Evolutionary conservation across 1,284 basidiomycete genomes (phyloP).

Genomic region (Moesziomyces aphidis): DNA sequence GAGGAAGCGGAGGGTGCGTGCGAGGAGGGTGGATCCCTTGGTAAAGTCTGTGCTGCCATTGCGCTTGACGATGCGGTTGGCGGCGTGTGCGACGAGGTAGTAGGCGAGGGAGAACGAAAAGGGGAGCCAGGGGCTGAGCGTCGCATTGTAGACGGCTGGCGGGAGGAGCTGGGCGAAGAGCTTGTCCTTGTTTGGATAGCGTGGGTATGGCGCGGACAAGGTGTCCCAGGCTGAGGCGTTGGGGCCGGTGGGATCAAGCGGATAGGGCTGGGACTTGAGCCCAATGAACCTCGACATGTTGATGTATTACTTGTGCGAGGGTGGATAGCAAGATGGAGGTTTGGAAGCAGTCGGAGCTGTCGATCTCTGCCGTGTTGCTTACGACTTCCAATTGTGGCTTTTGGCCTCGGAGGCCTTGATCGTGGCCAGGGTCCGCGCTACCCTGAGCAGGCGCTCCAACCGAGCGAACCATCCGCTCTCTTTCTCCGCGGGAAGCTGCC

Average conservation of each 20-base stretch:
- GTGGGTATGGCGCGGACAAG: constrained; percentile 35
- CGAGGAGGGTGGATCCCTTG: constrained; percentile 19
- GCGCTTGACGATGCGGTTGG: constrained; percentile 36
- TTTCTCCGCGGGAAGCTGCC: constrained; percentile 7
- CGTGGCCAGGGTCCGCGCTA: background rate
- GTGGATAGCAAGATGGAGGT: constrained; percentile 2
- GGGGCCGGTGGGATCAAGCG: constrained; percentile 24
- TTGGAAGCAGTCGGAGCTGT: background rate
- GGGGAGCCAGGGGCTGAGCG: constrained; percentile 40
- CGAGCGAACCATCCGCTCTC: background rate
- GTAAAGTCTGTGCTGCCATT: constrained; percentile 45
- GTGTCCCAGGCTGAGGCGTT: constrained; percentile 11
- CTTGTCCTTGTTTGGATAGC: constrained; percentile 30
- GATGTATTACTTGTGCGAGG: background rate
- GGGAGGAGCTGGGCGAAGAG: constrained; percentile 19
- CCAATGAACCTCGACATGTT: constrained; percentile 42
- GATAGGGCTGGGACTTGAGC: constrained; percentile 40
- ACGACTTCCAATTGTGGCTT: constrained; percentile 8
- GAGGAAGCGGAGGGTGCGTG: constrained; percentile 28
- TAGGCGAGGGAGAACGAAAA: constrained; percentile 54
- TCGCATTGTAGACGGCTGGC: constrained; percentile 13
- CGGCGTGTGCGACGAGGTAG: constrained; percentile 53
- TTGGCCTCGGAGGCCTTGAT: background rate
- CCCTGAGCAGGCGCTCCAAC: background rate
- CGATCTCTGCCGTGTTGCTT: background rate